Percentiles rank a stretch among this genome's conserved stretches.
These are phyloP conservation scores for Sungouiozyma ichnusensis DNA, from an alignment of 805 yeast species.

Conservation along the genomic window DNA sequence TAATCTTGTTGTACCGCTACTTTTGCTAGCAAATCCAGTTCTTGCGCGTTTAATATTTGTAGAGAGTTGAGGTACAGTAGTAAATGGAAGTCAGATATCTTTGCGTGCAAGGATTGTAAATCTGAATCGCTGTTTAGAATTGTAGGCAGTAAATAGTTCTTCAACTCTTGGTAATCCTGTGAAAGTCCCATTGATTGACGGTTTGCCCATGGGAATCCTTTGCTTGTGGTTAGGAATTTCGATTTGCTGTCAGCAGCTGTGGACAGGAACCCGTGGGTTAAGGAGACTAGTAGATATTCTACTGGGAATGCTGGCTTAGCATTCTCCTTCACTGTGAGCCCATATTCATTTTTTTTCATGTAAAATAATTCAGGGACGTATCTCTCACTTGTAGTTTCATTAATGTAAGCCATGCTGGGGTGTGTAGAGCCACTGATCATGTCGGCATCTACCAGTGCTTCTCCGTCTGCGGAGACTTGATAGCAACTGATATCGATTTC, in stretches of 20 bases:
- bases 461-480: constrained; percentile 82
- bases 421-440: constrained; percentile 80
- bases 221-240: constrained; percentile 30
- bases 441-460: constrained; percentile 78
- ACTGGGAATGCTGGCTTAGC: constrained; percentile 90
- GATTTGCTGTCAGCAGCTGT: constrained; percentile 10
- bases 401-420: constrained; percentile 76
- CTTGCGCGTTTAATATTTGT: constrained; percentile 48
- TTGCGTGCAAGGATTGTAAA: constrained; percentile 26
- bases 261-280: constrained; percentile 72
- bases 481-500: constrained; percentile 87
- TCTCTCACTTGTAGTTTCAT: constrained; percentile 57
- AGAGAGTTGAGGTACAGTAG: constrained; percentile 46
- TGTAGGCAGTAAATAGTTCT: constrained; percentile 34
- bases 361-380: constrained; percentile 94
- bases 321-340: constrained; percentile 72
- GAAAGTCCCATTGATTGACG: constrained; percentile 64
- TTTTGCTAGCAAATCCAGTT: constrained; percentile 38
- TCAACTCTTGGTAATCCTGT: constrained; percentile 53
- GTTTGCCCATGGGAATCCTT: constrained; percentile 66
- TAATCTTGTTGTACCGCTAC: constrained; percentile 40
- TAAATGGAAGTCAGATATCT: constrained; percentile 67
- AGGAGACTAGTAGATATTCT: constrained; percentile 76
- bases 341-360: constrained; percentile 77
- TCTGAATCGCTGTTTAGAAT: constrained; percentile 19